Conservation (phyloP, 192 early-diverging fungal genomes). For the Pilobolus umbonatus region DNA sequence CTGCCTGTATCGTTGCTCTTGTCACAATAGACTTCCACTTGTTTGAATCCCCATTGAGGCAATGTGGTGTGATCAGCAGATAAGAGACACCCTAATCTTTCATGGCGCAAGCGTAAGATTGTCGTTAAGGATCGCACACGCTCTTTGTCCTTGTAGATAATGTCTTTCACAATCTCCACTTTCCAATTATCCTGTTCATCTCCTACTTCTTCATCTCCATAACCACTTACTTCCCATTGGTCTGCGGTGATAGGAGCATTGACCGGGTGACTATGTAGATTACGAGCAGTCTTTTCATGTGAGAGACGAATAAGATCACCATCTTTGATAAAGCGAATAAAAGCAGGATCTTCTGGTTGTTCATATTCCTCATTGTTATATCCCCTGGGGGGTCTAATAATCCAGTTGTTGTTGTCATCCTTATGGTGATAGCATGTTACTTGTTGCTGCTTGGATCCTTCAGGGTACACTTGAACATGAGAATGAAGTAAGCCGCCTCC, state of each 20-base stretch:
- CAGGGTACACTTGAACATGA: constrained; percentile 80
- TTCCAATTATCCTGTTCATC: constrained; percentile 92
- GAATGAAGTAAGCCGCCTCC: constrained; percentile 94
- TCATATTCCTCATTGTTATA: constrained; percentile 28
- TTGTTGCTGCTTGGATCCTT: constrained; percentile 93
- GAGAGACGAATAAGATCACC: constrained; percentile 81
- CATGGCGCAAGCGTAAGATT: constrained; percentile 75
- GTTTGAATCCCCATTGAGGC: constrained; percentile 96
- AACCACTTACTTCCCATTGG: constrained; percentile 86
- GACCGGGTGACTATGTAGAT: constrained; percentile 84
- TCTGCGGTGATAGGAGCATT: constrained; percentile 67
- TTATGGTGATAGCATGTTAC: constrained; percentile 92
- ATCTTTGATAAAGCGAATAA: constrained; percentile 50
- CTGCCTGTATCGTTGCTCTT: constrained; percentile 52
- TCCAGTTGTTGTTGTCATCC: constrained; percentile 93
- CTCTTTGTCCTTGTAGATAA: constrained; percentile 39
- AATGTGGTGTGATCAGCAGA: constrained; percentile 67
- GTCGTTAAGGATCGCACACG: constrained; percentile 76
- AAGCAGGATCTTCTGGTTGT: constrained; percentile 32
- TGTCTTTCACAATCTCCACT: constrained; percentile 76
- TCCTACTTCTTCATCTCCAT: constrained; percentile 68
- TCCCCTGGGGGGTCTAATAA: constrained; percentile 35
- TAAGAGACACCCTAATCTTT: constrained; percentile 67
- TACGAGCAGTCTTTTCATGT: constrained; percentile 65
- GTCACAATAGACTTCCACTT: constrained; percentile 88